Percentiles rank a stretch among this genome's conserved stretches.
phyloP scores from a whole-genome alignment of 257 asterid species.

The Scutellaria baicalensis region DNA sequence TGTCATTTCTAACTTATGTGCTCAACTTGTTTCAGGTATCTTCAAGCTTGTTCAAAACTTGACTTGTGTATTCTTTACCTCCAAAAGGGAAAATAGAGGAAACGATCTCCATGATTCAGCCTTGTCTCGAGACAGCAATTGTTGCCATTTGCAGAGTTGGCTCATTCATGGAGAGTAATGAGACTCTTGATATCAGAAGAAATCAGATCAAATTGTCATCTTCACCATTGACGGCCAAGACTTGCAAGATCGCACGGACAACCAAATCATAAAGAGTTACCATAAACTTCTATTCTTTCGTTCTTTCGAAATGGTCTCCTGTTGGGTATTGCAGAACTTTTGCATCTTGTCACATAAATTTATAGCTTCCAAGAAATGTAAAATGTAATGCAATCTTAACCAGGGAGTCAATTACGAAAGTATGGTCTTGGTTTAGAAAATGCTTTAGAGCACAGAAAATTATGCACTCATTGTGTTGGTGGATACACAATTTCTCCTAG shows the following conservation, averaged over 20 bases:
- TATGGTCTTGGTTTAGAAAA: no score
- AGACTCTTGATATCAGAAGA: neutral
- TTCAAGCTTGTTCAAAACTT: constrained; percentile 62
- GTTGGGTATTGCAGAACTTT: no score
- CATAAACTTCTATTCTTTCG: neutral
- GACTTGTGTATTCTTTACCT: constrained; percentile 14
- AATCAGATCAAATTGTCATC: neutral
- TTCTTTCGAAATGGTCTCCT: neutral
- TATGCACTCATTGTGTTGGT: no score
- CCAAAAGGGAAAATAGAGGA: neutral
- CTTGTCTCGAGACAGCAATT: neutral
- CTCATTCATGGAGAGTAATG: neutral
- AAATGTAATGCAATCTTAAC: no score
- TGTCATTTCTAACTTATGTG: neutral
- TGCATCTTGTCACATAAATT: no score
- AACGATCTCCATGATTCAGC: neutral
- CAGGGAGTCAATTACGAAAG: no score
- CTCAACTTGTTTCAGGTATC: constrained; percentile 49
- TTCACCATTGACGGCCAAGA: neutral
- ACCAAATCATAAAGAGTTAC: neutral
- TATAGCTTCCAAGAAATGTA: no score
- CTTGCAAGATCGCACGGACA: neutral
- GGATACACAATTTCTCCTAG: no score
- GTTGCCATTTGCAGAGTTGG: neutral
- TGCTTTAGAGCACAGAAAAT: no score